Evolutionary conservation across 2,329 filamentous ascomycete species (phyloP), one percentile per base, ranked within the genome.

Genomic region (Diaporthe eres): DNA sequence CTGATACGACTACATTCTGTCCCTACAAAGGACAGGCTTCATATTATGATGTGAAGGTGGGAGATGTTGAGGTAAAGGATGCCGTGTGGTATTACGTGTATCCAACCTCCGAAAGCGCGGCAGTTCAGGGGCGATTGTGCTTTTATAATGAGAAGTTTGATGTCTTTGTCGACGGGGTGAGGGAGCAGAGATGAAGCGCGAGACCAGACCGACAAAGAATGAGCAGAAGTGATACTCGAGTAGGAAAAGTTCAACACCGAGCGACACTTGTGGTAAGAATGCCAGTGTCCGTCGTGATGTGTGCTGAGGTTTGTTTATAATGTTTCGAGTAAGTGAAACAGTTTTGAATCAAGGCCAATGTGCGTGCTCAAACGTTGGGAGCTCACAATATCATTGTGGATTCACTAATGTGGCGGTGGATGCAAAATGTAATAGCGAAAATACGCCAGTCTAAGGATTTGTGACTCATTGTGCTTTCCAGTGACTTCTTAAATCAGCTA

Each of bases 81-180:
- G 72, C 91, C 3, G 86, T 92, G 1, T 94, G 92, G 92, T 93
- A 88, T 75, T 94, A 94, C 74, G 83, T 84, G 22, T 85, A 86
- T 15, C 91, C 92, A 3, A 90, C 88, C 0, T 79, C 85, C 0
- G 92, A 94, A 82, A 89, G 89, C 74, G 87, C 86, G 2, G 82
- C 82, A 2, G 85, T 94, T 76, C 88, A 88, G 1, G 91, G 91
- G 2, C 80, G 86, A 63, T 63, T 92, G 71, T 93, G 91, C 79
- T 94, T 93, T 76, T 93, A 93, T 77, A 92, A 93, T 77, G 92
- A 94, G 81, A 92, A 91, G 82, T 90, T 94, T 1, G 90, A 93
- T 76, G 87, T 93, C n/a, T 84, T 86, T 74, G 78, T 93, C 8
- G 90, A 91, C 76, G 91, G 91, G 1, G 80, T 74, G 44, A 77